Evolutionary conservation across 1,284 basidiomycete species (phyloP).

Genomic region (Puccinia novopanici): DNA sequence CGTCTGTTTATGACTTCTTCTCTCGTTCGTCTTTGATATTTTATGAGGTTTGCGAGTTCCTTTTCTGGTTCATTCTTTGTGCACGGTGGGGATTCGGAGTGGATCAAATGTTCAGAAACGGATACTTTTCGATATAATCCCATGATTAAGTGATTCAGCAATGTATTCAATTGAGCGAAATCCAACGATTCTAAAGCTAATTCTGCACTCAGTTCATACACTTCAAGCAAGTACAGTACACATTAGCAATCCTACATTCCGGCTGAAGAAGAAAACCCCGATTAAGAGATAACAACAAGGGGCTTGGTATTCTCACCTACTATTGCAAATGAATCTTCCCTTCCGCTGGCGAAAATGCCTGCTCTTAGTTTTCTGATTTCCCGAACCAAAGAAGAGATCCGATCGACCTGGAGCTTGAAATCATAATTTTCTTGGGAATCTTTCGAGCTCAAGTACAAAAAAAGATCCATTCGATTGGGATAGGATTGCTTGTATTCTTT

Average conservation of each 20-base stretch:
- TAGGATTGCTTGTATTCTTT: constrained; percentile 15
- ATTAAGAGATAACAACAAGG: neutral
- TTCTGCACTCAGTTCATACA: constrained; percentile 48
- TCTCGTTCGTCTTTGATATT: neutral
- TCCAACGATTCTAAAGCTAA: constrained; percentile 39
- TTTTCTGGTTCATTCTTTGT: neutral
- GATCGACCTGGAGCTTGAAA: constrained; percentile 22
- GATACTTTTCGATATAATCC: constrained; percentile 13
- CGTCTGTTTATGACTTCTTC: constrained; percentile 18
- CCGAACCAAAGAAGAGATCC: constrained; percentile 12
- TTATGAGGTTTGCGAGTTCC: neutral
- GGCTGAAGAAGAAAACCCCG: neutral
- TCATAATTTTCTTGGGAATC: neutral
- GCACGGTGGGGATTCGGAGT: neutral
- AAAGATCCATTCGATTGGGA: constrained; percentile 27
- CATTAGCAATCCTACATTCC: neutral
- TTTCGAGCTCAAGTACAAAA: constrained; percentile 19
- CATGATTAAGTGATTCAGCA: constrained; percentile 30
- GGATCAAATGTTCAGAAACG: constrained; percentile 3
- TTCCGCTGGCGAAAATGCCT: constrained; percentile 41
- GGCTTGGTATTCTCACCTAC: constrained; percentile 12
- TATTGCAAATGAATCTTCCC: constrained; percentile 42
- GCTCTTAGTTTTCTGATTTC: constrained; percentile 44
- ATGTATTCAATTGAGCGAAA: constrained; percentile 32
- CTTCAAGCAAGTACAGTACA: neutral